These are phyloP conservation scores for Penicillium sumatraense DNA, from an alignment of 2,329 filamentous ascomycete species.

Conservation along the genomic window DNA sequence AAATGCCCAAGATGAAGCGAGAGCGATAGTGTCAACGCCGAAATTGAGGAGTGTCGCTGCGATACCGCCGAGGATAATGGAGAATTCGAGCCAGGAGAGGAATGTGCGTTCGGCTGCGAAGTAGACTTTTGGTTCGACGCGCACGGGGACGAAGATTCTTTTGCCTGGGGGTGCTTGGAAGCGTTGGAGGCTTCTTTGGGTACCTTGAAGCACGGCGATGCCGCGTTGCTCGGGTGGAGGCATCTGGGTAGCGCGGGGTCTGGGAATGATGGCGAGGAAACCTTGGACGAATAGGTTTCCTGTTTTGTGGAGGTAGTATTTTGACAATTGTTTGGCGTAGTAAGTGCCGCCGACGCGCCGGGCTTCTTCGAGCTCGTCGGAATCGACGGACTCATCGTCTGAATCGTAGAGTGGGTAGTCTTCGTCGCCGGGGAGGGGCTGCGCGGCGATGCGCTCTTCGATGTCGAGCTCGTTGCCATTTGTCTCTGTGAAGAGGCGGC, in stretches of 20 bases:
- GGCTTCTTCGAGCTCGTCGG: slow-evolving; percentile 77
- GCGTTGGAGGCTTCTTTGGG: slow-evolving; percentile 52
- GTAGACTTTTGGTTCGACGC: slow-evolving; percentile 96
- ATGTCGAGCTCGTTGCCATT: slow-evolving; percentile 66
- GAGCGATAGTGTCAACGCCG: slow-evolving; percentile 63
- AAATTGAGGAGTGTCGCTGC: slow-evolving; percentile 85
- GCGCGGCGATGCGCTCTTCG: slow-evolving; percentile 77
- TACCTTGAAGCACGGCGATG: slow-evolving; percentile 47
- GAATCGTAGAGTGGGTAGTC: slow-evolving; percentile 92
- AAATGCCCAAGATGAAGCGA: slow-evolving; percentile 76
- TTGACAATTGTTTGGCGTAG: slow-evolving; percentile 68
- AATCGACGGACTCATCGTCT: slow-evolving; percentile 77
- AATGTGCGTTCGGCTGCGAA: slow-evolving; percentile 97
- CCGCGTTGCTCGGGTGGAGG: slow-evolving; percentile 44
- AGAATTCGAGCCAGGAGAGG: slow-evolving; percentile 96
- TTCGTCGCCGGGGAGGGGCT: slow-evolving; percentile 63
- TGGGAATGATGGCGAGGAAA: slow-evolving; percentile 59
- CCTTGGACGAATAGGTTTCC: slow-evolving; percentile 50
- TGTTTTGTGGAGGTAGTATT: slow-evolving; percentile 55
- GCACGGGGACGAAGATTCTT: slow-evolving; percentile 93
- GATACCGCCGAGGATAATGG: slow-evolving; percentile 88
- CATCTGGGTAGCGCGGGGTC: slow-evolving; percentile 50
- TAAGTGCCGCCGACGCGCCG: slow-evolving; percentile 75
- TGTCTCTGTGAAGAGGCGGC: slow-evolving; percentile 50
- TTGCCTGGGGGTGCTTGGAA: slow-evolving; percentile 64